Evolutionary conservation across 2,329 filamentous ascomycete genomes (phyloP).

Genomic region (Truncatella angustata): DNA sequence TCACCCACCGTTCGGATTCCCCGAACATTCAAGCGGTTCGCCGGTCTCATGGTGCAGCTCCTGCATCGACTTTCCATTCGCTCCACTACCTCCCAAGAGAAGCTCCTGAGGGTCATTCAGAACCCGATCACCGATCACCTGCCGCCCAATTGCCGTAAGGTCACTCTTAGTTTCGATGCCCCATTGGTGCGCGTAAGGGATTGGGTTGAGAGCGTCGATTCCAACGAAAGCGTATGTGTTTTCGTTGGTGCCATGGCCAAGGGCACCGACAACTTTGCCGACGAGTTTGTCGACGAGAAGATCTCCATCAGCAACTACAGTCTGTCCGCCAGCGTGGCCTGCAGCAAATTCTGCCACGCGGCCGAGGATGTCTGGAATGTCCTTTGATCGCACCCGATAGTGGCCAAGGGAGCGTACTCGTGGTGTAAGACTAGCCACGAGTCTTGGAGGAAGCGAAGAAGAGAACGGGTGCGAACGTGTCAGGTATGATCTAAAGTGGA

Average conservation of each 20-base stretch:
- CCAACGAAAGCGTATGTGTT: conserved; percentile 92
- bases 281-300: conserved; percentile 91
- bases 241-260: conserved; percentile 99
- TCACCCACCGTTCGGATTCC: conserved; percentile 98
- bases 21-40: conserved; percentile 97
- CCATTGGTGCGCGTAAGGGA: conserved; percentile 83
- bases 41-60: conserved; percentile 96
- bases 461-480: conserved; percentile 27
- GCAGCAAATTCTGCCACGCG: conserved; percentile 99
- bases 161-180: conserved; percentile 93
- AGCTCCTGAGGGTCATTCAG: conserved; percentile 94
- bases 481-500: conserved; percentile 26
- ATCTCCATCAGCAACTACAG: conserved; percentile 99
- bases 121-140: conserved; percentile 97
- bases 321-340: conserved; percentile 93
- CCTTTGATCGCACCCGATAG: conserved; percentile 53
- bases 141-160: conserved; percentile 94
- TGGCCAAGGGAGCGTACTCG: not conserved
- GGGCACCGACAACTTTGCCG: conserved; percentile 91
- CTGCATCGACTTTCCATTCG: conserved; percentile 94
- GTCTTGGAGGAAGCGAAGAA: conserved; percentile 9
- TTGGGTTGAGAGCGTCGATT: conserved; percentile 76
- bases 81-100: conserved; percentile 95
- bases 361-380: conserved; percentile 96
- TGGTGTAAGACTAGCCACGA: not conserved